Percentiles rank a stretch among this genome's conserved stretches.
Conservation (phyloP, 78 protist genomes). For the Tieghemostelium lacteum region DNA sequence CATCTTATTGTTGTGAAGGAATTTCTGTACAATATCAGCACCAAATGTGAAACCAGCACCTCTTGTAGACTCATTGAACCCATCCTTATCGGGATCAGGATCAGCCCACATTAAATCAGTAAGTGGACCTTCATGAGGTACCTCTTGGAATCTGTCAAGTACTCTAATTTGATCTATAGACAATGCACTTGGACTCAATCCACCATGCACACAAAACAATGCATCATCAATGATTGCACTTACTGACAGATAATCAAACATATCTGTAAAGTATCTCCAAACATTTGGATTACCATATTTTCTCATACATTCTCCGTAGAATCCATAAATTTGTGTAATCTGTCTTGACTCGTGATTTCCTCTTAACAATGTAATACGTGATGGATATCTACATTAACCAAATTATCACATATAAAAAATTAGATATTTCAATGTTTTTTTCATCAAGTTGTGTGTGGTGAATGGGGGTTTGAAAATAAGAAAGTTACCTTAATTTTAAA, state of each 20-base stretch:
- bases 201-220: conserved; percentile 80
- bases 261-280: conserved; percentile 95
- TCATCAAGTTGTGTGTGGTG: no score
- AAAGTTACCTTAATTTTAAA: conserved; percentile 43
- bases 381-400: conserved; percentile 54
- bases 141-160: conserved; percentile 93
- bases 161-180: conserved; percentile 89
- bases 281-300: conserved; percentile 94
- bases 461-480: no score
- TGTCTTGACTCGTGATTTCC: conserved; percentile 98
- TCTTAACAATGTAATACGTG: conserved; percentile 91
- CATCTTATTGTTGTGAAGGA: conserved; percentile 90
- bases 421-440: no score
- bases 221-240: conserved; percentile 91
- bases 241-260: conserved; percentile 94
- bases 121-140: conserved; percentile 92
- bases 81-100: conserved; percentile 81
- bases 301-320: conserved; percentile 96
- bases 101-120: conserved; percentile 83
- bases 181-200: conserved; percentile 90
- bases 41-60: conserved; percentile 98
- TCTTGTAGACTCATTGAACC: conserved; percentile 67
- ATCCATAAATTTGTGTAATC: conserved; percentile 96
- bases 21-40: conserved; percentile 84
- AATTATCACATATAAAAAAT: background rate